Percentiles rank a stretch among this genome's conserved stretches.
These are phyloP conservation scores for Secale cereale DNA, from an alignment of 176 grass and related monocot genomes.

Conservation along the genomic window DNA sequence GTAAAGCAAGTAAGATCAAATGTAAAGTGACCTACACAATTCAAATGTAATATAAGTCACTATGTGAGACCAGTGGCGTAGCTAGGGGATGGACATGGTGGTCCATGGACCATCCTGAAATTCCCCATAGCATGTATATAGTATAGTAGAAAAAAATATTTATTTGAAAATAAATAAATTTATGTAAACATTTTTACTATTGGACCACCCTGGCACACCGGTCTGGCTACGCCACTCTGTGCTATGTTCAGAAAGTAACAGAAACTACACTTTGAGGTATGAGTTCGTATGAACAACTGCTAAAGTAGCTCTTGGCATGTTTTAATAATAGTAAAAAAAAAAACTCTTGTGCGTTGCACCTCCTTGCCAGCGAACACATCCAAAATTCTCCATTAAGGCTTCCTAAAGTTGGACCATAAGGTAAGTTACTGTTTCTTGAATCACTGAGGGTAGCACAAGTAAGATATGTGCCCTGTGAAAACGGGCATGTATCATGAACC, in stretches of 20 bases:
- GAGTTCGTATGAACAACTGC: neutral
- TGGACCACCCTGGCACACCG: too few species aligned
- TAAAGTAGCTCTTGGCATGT: neutral
- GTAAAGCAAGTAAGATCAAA: conserved; percentile 79
- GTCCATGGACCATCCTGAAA: too few species aligned
- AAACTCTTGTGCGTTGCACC: conserved; percentile 19
- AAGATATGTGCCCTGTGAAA: conserved; percentile 76
- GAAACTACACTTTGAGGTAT: neutral
- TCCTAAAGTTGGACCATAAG: conserved; percentile 71
- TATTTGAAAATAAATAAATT: too few species aligned
- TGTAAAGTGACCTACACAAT: conserved; percentile 74
- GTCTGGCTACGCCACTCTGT: too few species aligned
- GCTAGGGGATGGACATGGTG: too few species aligned
- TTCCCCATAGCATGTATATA: too few species aligned
- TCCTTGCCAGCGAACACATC: conserved; percentile 86
- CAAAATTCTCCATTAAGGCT: conserved; percentile 95
- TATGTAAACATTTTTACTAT: too few species aligned
- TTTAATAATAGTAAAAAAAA: neutral
- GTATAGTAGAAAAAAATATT: too few species aligned
- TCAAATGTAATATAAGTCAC: conserved; percentile 14
- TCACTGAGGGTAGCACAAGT: conserved; percentile 74
- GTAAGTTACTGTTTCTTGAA: conserved; percentile 44
- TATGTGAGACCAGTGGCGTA: conserved; percentile 3
- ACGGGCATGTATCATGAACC: neutral
- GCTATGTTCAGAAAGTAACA: conserved; percentile 1